A percentile compares a stretch with the other conserved stretches of the same genome.
Evolutionary conservation across 2,329 filamentous ascomycete species (phyloP).

Genomic region (Teratosphaeria pseudoeucalypti): DNA sequence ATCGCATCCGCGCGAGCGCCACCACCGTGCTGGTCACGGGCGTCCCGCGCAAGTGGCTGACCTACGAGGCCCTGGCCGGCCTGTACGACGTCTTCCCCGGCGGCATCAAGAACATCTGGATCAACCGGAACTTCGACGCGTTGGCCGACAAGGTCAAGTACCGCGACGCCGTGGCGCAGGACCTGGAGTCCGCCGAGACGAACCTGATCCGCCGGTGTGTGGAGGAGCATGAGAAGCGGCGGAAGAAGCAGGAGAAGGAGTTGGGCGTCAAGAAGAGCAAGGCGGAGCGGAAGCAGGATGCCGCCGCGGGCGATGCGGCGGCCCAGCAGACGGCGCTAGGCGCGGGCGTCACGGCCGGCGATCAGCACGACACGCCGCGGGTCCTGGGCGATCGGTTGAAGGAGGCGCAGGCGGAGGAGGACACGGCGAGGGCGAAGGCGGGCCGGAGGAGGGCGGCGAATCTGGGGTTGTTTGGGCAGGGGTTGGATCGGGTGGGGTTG

Average conservation of each 20-base stretch:
- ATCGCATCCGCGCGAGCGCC: slow-evolving; percentile 83
- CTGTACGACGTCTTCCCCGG: slow-evolving; percentile 95
- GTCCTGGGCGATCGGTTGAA: slow-evolving; percentile 22
- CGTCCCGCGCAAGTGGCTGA: slow-evolving; percentile 86
- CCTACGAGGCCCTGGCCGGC: slow-evolving; percentile 65
- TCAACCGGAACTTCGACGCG: slow-evolving; percentile 79
- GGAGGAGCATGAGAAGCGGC: slow-evolving; percentile 57
- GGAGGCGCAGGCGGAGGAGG: slow-evolving; percentile 13
- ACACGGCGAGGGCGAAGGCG: slow-evolving; percentile 10
- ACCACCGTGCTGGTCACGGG: slow-evolving; percentile 89
- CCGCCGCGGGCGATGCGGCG: slow-evolving; percentile 16
- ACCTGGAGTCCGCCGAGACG: slow-evolving; percentile 74
- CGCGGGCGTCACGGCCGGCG: slow-evolving; percentile 22
- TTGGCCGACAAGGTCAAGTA: slow-evolving; percentile 74
- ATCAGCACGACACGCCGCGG: slow-evolving; percentile 19
- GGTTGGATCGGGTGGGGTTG: slow-evolving; percentile 11
- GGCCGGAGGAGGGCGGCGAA: slow-evolving; percentile 3
- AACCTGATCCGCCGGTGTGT: slow-evolving; percentile 71
- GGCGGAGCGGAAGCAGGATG: slow-evolving; percentile 30
- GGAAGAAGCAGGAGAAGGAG: slow-evolving; percentile 43
- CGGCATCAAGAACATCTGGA: slow-evolving; percentile 90
- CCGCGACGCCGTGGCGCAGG: slow-evolving; percentile 58
- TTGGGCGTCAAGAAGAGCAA: slow-evolving; percentile 29
- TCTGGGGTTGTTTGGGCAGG: slow-evolving; percentile 11
- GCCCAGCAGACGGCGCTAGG: slow-evolving; percentile 23